Percentiles rank a stretch among this genome's conserved stretches.
phyloP scores from a whole-genome alignment of 2,329 filamentous ascomycete species.

The Ilyonectria robusta region DNA sequence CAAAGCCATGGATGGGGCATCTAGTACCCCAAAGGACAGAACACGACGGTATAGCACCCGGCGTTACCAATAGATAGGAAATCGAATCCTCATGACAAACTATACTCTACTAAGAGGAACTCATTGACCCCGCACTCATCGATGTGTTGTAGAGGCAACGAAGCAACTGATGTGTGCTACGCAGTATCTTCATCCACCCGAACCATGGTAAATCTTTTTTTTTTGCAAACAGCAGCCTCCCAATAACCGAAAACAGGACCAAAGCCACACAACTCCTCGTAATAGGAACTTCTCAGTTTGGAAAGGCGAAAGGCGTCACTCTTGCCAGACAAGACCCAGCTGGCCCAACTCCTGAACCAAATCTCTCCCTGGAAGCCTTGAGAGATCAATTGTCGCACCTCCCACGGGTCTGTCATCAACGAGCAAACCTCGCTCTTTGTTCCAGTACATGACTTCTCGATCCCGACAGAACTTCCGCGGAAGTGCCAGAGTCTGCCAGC shows the following conservation, averaged over 20 bases:
- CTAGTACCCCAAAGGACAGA: slow-evolving; percentile 12
- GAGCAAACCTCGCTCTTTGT: background rate
- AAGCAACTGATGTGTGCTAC: background rate
- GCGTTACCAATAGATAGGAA: slow-evolving; percentile 29
- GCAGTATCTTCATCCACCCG: background rate
- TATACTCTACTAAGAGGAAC: background rate
- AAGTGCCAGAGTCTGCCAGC: background rate
- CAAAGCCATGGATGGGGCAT: slow-evolving; percentile 20
- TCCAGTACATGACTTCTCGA: background rate
- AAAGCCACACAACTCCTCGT: background rate
- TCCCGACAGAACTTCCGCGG: background rate
- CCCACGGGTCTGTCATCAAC: background rate
- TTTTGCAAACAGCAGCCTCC: background rate
- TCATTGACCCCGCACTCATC: too few species aligned
- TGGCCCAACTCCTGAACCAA: background rate
- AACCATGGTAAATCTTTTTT: too few species aligned
- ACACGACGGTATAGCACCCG: slow-evolving; percentile 15
- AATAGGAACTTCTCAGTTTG: background rate
- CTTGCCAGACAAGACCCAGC: background rate
- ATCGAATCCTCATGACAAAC: slow-evolving; percentile 19
- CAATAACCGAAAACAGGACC: background rate
- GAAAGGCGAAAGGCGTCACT: background rate
- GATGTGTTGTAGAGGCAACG: background rate
- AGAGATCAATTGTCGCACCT: background rate
- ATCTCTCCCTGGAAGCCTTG: background rate